phyloP scores from a whole-genome alignment of 1,284 basidiomycete species.

The Spongiforma sp. region DNA sequence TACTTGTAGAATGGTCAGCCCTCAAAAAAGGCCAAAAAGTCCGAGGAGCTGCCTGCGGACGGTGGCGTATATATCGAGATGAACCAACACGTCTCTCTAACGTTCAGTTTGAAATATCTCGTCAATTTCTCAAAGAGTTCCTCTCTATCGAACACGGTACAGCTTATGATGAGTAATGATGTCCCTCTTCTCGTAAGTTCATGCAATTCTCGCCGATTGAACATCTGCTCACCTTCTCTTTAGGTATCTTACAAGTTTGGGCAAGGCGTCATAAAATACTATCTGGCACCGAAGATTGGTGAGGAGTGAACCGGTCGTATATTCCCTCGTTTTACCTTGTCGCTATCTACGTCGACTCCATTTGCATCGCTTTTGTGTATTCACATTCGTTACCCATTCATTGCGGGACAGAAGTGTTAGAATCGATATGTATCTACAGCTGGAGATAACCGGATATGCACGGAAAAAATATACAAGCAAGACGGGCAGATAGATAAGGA shows the following conservation, averaged over 20 bases:
- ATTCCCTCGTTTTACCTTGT: constrained; percentile 12
- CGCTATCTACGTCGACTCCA: constrained; percentile 17
- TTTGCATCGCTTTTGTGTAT: constrained; percentile 25
- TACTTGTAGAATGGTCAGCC: constrained; percentile 49
- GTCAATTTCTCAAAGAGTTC: constrained; percentile 97
- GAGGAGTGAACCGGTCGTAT: constrained; percentile 58
- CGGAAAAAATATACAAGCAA: background rate
- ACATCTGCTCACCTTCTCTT: background rate
- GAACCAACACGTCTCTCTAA: constrained; percentile 87
- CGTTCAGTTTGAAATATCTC: constrained; percentile 98
- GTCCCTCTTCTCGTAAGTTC: constrained; percentile 80
- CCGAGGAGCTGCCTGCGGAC: constrained; percentile 50
- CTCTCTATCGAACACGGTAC: constrained; percentile 74
- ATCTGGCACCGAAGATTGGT: constrained; percentile 89
- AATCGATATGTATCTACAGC: constrained; percentile 22
- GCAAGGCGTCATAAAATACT: constrained; percentile 84
- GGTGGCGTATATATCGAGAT: constrained; percentile 83
- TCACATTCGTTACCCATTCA: background rate
- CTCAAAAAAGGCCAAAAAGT: constrained; percentile 59
- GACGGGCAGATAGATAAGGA: background rate
- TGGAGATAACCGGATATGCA: constrained; percentile 16
- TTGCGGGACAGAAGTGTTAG: constrained; percentile 3
- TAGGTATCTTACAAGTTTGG: constrained; percentile 89
- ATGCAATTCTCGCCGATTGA: constrained; percentile 7
- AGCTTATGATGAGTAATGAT: constrained; percentile 90